Conservation (phyloP, 768 basidiomycete genomes). For the Podaxis rugospora region DNA sequence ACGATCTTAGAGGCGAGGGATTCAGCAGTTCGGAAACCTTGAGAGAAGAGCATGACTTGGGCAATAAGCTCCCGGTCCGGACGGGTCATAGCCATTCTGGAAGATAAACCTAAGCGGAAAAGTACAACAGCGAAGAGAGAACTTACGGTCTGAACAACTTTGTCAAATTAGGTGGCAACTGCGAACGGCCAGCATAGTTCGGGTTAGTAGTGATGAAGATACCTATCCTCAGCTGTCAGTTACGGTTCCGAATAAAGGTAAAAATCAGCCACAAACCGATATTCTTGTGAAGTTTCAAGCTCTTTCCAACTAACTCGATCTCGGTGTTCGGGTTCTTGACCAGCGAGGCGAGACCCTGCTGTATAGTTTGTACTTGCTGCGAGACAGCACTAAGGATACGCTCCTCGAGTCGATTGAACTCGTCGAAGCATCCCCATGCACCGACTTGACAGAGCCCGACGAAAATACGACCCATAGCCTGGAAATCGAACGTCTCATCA, state of each 20-base stretch:
- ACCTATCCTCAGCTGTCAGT: slow-evolving; percentile 37
- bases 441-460: slow-evolving; percentile 98
- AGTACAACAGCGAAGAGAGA: not conserved
- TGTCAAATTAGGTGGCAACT: slow-evolving; percentile 80
- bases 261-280: slow-evolving; percentile 55
- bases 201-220: slow-evolving; percentile 99
- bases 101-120: slow-evolving; percentile 5
- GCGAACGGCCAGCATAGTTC: slow-evolving; percentile 96
- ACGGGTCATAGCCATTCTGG: slow-evolving; percentile 97
- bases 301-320: slow-evolving; percentile 95
- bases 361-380: slow-evolving; percentile 98
- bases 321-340: slow-evolving; percentile 83
- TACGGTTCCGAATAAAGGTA: not conserved
- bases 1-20: slow-evolving; percentile 97
- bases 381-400: slow-evolving; percentile 97
- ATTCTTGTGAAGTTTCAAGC: slow-evolving; percentile 86
- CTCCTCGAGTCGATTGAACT: slow-evolving; percentile 97
- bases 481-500: slow-evolving; percentile 99
- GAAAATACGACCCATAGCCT: slow-evolving; percentile 99
- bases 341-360: slow-evolving; percentile 85
- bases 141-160: slow-evolving; percentile 91
- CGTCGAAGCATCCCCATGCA: slow-evolving; percentile 98
- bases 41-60: slow-evolving; percentile 99
- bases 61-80: slow-evolving; percentile 98
- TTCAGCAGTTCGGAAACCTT: slow-evolving; percentile 98